phyloP scores from a whole-genome alignment of 495 filamentous ascomycete species.

The Bathelium albidoporum region DNA sequence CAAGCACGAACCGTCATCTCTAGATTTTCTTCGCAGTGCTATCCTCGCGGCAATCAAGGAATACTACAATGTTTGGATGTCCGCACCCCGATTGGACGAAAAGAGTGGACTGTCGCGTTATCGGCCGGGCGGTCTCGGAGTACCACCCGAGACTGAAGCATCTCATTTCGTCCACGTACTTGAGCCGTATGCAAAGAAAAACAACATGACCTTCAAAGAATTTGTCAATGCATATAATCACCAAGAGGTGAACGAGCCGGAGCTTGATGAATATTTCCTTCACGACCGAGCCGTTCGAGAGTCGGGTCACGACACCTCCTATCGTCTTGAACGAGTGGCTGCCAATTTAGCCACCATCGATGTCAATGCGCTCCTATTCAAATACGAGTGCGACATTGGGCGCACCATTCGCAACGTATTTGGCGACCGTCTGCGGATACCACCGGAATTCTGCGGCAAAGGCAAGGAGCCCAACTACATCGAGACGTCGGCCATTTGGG shows the following conservation, averaged over 20 bases:
- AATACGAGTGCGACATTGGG: conserved; percentile 88
- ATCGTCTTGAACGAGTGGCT: conserved; percentile 78
- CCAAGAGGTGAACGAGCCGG: conserved; percentile 66
- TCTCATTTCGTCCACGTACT: conserved; percentile 81
- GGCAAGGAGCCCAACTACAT: conserved; percentile 47
- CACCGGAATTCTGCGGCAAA: conserved; percentile 60
- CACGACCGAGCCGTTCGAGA: conserved; percentile 92
- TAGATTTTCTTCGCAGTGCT: conserved; percentile 66
- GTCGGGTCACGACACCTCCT: conserved; percentile 94
- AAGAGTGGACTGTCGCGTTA: conserved; percentile 81
- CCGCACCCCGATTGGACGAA: conserved; percentile 66
- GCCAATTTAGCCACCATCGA: conserved; percentile 89
- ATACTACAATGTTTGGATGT: conserved; percentile 84
- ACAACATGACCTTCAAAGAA: conserved; percentile 66
- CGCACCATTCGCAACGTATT: conserved; percentile 73
- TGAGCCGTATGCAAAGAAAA: conserved; percentile 73
- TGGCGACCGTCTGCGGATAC: conserved; percentile 65
- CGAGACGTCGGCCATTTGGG: conserved; percentile 79
- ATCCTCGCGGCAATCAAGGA: conserved; percentile 93
- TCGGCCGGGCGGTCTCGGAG: conserved; percentile 75
- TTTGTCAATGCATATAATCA: conserved; percentile 83
- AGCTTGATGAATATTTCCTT: conserved; percentile 87
- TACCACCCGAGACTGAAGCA: conserved; percentile 89
- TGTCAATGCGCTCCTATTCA: conserved; percentile 86
- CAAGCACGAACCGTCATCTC: conserved; percentile 60